These are phyloP conservation scores for Aspergillus aculeatus DNA, from an alignment of 2,329 filamentous ascomycete genomes.

Conservation along the genomic window DNA sequence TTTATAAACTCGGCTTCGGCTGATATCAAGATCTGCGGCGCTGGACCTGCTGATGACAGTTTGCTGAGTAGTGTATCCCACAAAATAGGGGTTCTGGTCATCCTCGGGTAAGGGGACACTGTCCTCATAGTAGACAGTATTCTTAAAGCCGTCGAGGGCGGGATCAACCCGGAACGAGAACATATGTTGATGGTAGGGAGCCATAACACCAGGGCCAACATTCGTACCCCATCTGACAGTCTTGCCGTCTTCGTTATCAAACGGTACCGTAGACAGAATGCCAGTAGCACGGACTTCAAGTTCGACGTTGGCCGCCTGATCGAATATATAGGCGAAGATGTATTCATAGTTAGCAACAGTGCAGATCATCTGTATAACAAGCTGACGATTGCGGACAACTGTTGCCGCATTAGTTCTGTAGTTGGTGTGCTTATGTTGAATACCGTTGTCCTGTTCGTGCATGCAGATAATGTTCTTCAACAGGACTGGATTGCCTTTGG, in stretches of 20 bases:
- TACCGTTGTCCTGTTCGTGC: constrained; percentile 68
- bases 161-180: constrained; percentile 67
- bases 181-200: constrained; percentile 72
- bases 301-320: constrained; percentile 65
- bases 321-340: constrained; percentile 69
- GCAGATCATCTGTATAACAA: constrained; percentile 69
- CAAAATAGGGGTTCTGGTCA: constrained; percentile 50
- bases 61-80: constrained; percentile 51
- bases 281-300: constrained; percentile 70
- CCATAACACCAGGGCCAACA: constrained; percentile 68
- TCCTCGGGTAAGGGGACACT: constrained; percentile 61
- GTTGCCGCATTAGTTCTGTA: constrained; percentile 65
- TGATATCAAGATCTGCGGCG: constrained; percentile 50
- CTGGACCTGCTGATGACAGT: constrained; percentile 49
- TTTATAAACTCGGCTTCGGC: constrained; percentile 56
- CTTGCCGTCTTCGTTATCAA: constrained; percentile 59
- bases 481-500: constrained; percentile 57
- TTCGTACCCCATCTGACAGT: constrained; percentile 67
- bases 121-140: constrained; percentile 58
- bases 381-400: constrained; percentile 62
- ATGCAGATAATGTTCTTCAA: constrained; percentile 69
- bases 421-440: constrained; percentile 71
- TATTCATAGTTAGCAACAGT: constrained; percentile 73
- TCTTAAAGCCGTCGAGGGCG: constrained; percentile 58
- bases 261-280: constrained; percentile 65